Conservation (phyloP, 2,329 filamentous ascomycete species). For the Claviceps africana region DNA sequence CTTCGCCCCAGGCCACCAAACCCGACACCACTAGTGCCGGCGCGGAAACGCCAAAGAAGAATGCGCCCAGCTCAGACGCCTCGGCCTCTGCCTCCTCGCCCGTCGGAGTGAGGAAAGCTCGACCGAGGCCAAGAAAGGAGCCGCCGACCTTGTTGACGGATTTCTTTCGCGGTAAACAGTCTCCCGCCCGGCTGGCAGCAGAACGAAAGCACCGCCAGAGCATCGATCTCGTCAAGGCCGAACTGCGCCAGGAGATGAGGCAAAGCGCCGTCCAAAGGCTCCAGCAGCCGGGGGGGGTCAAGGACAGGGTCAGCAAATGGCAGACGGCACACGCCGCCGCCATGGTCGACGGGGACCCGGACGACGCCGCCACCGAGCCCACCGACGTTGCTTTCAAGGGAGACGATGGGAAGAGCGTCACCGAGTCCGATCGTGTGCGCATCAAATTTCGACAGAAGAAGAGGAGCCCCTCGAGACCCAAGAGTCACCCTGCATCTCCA, state of each 20-base stretch:
- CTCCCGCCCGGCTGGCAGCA: conserved; percentile 39
- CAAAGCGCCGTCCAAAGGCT: conserved; percentile 43
- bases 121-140: conserved; percentile 23
- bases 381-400: conserved; percentile 47
- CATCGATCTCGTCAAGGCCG: conserved; percentile 44
- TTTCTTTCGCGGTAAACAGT: conserved; percentile 43
- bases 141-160: conserved; percentile 37
- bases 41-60: conserved; percentile 6
- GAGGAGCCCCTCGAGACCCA: conserved; percentile 18
- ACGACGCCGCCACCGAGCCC: conserved; percentile 41
- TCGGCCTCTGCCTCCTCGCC: conserved; percentile 30
- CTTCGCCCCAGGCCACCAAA: conserved; percentile 4
- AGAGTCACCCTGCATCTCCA: conserved; percentile 11
- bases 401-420: conserved; percentile 43
- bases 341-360: conserved; percentile 36
- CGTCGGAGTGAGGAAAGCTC: conserved; percentile 18
- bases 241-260: conserved; percentile 38
- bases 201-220: conserved; percentile 40
- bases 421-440: conserved; percentile 44
- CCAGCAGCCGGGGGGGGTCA: conserved; percentile 53
- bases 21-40: conserved; percentile 1
- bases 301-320: conserved; percentile 71
- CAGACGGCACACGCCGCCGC: conserved; percentile 63
- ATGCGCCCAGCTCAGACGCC: conserved; percentile 7
- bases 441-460: conserved; percentile 40